Evolutionary conservation across 2,329 filamentous ascomycete genomes (phyloP), one percentile per base, ranked within the genome.

Genomic region (Penicillium sp.): DNA sequence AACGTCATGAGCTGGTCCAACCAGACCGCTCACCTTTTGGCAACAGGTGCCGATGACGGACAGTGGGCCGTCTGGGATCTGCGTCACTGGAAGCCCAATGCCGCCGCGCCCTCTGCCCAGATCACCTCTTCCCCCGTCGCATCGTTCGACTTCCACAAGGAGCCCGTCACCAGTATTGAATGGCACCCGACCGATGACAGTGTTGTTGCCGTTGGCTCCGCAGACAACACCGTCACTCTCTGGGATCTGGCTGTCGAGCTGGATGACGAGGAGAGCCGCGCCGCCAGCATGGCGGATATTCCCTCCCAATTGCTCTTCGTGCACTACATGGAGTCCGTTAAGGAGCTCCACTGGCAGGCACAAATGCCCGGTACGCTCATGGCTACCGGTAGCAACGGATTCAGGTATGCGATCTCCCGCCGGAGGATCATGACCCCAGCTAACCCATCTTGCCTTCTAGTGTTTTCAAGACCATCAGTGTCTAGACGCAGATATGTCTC

Each of bases 121-220:
- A 67, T 73, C 63, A 83, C 81, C 77, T 88, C 89, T 5, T 87
- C 87, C 45, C 89, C 94, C 1, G 89, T 97, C n/a, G 94, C 94
- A 3, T 89, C 88, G 65, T 99, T 97, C 77, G 83, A 86, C 68
- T 97, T 96, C 80, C 92, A 99, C 81, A 93, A 91, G 75, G 91
- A 97, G 75, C 94, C 96, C 65, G 91, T 99, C 66, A 99, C 94
- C 6, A 91, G 88, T 63, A 84, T 99, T 38, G 92, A 97, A 77
- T 99, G 94, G 93, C 93, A 97, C 74, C 93, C 94, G 2, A 93
- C 90, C 1, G 94, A 99, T 68, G 93, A 99, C 79, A 95, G 89
- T 71, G 95, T 97, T 67, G 86, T 99, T 14, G 89, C 91, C 3
- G 92, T 97, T 40, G 93, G 90, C 21, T 90, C 91, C 0, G 94